Evolutionary conservation across 352 stramenopile genomes (phyloP).

Genomic region (Pythium insidiosum): DNA sequence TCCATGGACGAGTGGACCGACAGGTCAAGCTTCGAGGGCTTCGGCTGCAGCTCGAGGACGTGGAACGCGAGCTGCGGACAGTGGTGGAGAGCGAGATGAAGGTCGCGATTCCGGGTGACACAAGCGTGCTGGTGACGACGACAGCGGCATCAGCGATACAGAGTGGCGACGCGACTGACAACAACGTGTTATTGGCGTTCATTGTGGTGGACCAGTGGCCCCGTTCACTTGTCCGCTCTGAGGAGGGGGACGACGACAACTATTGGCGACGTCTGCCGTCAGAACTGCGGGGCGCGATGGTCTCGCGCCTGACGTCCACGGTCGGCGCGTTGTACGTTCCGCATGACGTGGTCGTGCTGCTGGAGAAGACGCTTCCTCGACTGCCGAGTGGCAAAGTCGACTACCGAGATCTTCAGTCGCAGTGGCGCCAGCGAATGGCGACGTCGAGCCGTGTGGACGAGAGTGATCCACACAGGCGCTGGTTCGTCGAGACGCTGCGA

Average conservation of each 20-base stretch:
- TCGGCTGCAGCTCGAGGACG: slow-evolving; percentile 35
- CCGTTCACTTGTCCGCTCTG: too few relatives aligned
- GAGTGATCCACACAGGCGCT: neutral
- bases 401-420: slow-evolving; percentile 3
- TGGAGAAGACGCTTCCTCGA: slow-evolving; percentile 10
- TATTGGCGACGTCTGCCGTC: too few relatives aligned
- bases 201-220: slow-evolving; percentile 4
- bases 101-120: neutral
- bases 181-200: neutral
- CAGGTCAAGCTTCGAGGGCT: slow-evolving; percentile 51
- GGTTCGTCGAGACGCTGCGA: too few relatives aligned
- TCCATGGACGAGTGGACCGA: slow-evolving; percentile 32
- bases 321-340: slow-evolving; percentile 26
- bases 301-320: slow-evolving; percentile 20
- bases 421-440: slow-evolving; percentile 1
- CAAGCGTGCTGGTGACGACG: neutral
- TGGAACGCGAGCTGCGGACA: slow-evolving; percentile 24
- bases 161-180: neutral
- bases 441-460: neutral
- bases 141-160: neutral
- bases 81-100: neutral
- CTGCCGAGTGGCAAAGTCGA: slow-evolving; percentile 42
- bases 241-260: too few relatives aligned
- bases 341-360: slow-evolving; percentile 11
- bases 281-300: slow-evolving; percentile 7